These are phyloP conservation scores for Pterocarpus santalinus DNA, from an alignment of 306 rosid species.

Conservation along the genomic window DNA sequence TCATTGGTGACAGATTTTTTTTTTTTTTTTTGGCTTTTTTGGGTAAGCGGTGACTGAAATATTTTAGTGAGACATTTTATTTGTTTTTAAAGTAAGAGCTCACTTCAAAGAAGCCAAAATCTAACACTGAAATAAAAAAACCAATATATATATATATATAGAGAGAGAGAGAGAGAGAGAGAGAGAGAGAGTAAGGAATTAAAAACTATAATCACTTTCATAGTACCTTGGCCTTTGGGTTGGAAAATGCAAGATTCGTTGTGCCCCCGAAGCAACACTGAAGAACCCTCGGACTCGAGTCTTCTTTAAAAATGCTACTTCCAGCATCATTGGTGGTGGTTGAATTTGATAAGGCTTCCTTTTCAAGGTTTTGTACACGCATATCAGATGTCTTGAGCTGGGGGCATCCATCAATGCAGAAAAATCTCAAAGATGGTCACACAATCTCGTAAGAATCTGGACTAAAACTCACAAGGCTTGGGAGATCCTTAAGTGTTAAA, in stretches of 20 bases:
- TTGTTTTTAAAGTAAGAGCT: too few relatives aligned
- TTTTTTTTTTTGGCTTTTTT: too few relatives aligned
- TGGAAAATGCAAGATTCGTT: background rate
- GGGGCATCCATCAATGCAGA: conserved; percentile 47
- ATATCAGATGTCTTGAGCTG: conserved; percentile 15
- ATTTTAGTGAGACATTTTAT: too few relatives aligned
- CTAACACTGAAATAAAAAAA: too few relatives aligned
- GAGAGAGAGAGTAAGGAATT: too few relatives aligned
- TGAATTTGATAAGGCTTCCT: background rate
- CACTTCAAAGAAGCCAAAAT: too few relatives aligned
- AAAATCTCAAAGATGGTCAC: conserved; percentile 36
- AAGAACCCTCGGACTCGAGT: conserved; percentile 1
- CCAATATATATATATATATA: too few relatives aligned
- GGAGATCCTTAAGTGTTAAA: conserved; percentile 38
- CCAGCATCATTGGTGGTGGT: background rate
- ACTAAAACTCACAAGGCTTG: conserved; percentile 29
- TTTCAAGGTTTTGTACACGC: background rate
- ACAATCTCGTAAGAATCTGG: conserved; percentile 11
- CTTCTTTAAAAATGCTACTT: background rate
- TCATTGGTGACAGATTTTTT: too few relatives aligned
- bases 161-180: too few relatives aligned
- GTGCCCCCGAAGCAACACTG: conserved; percentile 8
- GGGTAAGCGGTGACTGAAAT: too few relatives aligned
- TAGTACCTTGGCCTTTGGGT: conserved; percentile 14
- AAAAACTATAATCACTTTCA: background rate